Base-by-base conservation (phyloP, 108 stramenopile genomes). In the Fragilaria crotonensis region DNA sequence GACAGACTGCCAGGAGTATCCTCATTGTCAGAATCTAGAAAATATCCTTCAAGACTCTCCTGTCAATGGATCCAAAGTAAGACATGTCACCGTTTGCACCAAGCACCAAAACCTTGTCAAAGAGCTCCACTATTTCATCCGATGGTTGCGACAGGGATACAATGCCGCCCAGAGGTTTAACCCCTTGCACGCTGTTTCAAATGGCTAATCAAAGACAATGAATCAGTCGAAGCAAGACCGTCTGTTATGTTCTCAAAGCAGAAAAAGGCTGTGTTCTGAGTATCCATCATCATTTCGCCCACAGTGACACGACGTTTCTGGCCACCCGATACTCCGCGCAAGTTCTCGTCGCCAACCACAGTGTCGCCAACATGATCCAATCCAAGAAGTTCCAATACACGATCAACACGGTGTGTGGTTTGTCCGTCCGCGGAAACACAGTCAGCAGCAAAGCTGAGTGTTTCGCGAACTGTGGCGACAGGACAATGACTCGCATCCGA, bases 271-370 rank as follows among this genome's bases (percentile, higher is more conserved):
- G 52, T 51, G 27, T 58, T 33, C 1, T 41, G 41, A n/a, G n/a
- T n/a, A 28, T 60, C 59, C 58, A 75, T 48, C 23, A 75, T 5
- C 73, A 75, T 75, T 49, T 75, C 73, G 17, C 73, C 73, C 30
- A 75, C 65, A 25, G 73, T 75, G 0, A 75, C 73, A 14, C 52
- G 54, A 25, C 44, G 36, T 28, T 74, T 71, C 52, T 85, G 80
- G 9, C 70, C 83, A 49, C 72, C 82, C 54, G 51, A 66, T n/a
- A 85, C 52, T 23, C 86, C 86, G 2, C 84, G 28, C n/a, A 55
- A 54, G 29, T 76, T 70, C 33, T 79, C 76, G 49, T 84, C 89
- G 4, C 87, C 85, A 33, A 94, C 83, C 2, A 82, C 67, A 5
- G 77, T 73, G 58, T 89, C 76, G 33, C 50, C 52, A 3, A 92